phyloP scores from a whole-genome alignment of 306 rosid genomes.

The Vigna hirtella region DNA sequence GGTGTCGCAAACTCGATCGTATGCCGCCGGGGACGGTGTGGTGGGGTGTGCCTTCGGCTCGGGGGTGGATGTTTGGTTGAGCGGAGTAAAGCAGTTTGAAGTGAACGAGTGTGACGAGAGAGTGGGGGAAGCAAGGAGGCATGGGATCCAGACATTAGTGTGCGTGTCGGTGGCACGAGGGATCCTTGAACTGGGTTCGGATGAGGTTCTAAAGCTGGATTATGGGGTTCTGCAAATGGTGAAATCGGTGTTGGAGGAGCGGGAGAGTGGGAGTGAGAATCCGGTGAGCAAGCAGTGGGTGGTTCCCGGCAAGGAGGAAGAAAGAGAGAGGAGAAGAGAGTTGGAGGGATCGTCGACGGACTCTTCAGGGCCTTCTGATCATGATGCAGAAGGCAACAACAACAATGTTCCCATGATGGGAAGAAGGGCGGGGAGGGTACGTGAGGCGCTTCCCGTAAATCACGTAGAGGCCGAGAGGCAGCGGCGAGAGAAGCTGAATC shows the following conservation, averaged over 20 bases:
- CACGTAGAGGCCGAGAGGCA: constrained; percentile 79
- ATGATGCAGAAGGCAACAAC: not conserved
- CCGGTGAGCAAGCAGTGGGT: not conserved
- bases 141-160: constrained; percentile 53
- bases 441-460: not conserved
- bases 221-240: constrained; percentile 44
- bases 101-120: constrained; percentile 53
- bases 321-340: not conserved
- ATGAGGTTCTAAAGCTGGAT: constrained; percentile 41
- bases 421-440: constrained; percentile 36
- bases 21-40: constrained; percentile 20
- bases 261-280: not conserved
- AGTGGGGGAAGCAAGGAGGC: constrained; percentile 51
- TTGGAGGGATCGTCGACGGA: constrained; percentile 11
- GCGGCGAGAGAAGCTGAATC: constrained; percentile 44
- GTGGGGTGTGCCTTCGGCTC: constrained; percentile 46
- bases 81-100: constrained; percentile 42
- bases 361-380: constrained; percentile 25
- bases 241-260: constrained; percentile 42
- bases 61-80: constrained; percentile 53
- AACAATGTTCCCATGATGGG: not conserved
- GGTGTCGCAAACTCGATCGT: constrained; percentile 38
- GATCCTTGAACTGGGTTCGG: constrained; percentile 58
- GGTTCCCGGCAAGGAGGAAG: not conserved
- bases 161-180: constrained; percentile 49